A percentile compares a stretch with the other conserved stretches of the same genome.
These are phyloP conservation scores for Aureobasidium pullulans DNA, from an alignment of 2,329 filamentous ascomycete species.

Conservation along the genomic window DNA sequence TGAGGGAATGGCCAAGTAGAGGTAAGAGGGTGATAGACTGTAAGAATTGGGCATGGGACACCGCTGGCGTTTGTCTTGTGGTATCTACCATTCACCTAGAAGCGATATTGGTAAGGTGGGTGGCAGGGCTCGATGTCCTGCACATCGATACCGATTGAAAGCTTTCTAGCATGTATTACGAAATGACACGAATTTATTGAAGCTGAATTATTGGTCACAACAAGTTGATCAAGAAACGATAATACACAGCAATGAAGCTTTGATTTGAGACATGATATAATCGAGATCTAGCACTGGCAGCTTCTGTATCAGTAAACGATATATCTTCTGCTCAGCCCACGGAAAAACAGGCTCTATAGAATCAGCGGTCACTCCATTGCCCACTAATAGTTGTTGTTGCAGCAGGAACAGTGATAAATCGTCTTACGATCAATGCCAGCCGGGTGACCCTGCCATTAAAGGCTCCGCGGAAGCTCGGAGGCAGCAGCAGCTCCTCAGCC, in stretches of 20 bases:
- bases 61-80: conserved; percentile 12
- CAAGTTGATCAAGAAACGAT: neutral
- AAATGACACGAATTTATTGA: neutral
- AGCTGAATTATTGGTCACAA: too few relatives aligned
- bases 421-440: neutral
- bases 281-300: too few relatives aligned
- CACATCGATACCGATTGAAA: neutral
- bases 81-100: neutral
- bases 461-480: neutral
- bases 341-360: too few relatives aligned
- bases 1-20: conserved; percentile 5
- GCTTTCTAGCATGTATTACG: conserved; percentile 9
- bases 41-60: conserved; percentile 8
- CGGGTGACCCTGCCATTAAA: neutral
- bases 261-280: too few relatives aligned
- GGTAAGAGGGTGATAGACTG: conserved; percentile 4
- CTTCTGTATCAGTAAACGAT: too few relatives aligned
- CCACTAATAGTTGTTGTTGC: too few relatives aligned
- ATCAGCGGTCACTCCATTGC: too few relatives aligned
- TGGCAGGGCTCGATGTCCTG: neutral
- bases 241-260: too few relatives aligned
- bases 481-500: neutral
- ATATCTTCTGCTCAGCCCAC: too few relatives aligned
- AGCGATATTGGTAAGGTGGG: neutral
- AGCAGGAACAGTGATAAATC: too few relatives aligned